phyloP scores from a whole-genome alignment of 1,139 yeast species.

The Candida labiduridarum region DNA sequence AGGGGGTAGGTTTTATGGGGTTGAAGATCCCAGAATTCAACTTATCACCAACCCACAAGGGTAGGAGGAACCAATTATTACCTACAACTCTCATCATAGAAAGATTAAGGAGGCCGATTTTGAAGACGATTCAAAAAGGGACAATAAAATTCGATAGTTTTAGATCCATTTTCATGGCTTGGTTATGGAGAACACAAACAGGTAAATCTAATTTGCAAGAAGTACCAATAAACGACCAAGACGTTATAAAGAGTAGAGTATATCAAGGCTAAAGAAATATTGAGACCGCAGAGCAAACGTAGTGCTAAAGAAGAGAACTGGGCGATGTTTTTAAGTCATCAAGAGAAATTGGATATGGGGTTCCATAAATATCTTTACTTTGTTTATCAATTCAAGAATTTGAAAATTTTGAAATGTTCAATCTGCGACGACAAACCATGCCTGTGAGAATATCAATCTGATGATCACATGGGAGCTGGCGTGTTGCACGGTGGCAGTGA shows the following conservation, averaged over 20 bases:
- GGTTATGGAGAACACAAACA: conserved; percentile 38
- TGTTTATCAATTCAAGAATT: conserved; percentile 27
- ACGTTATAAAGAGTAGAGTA: conserved; percentile 21
- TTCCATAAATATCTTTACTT: conserved; percentile 25
- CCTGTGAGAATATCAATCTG: conserved; percentile 25
- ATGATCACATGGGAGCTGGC: conserved; percentile 25
- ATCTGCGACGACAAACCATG: conserved; percentile 20
- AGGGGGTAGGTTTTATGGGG: conserved; percentile 34
- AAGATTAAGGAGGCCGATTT: conserved; percentile 16
- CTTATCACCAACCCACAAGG: conserved; percentile 34
- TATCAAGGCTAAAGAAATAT: conserved; percentile 29
- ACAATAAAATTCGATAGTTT: conserved; percentile 17
- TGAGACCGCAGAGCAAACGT: conserved; percentile 18
- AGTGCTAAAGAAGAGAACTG: conserved; percentile 23
- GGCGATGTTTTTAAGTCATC: conserved; percentile 13
- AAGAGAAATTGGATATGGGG: conserved; percentile 10
- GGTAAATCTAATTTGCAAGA: conserved; percentile 36
- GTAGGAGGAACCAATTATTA: conserved; percentile 38
- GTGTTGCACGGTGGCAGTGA: conserved; percentile 40
- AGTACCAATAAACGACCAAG: conserved; percentile 10
- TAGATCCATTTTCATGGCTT: conserved; percentile 29
- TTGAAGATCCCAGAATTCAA: conserved; percentile 44
- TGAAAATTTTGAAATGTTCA: conserved; percentile 30
- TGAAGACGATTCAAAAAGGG: conserved; percentile 1
- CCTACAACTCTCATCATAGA: conserved; percentile 37